Base-by-base conservation (phyloP, 108 stramenopile genomes). In the Skeletonema tropicum region DNA sequence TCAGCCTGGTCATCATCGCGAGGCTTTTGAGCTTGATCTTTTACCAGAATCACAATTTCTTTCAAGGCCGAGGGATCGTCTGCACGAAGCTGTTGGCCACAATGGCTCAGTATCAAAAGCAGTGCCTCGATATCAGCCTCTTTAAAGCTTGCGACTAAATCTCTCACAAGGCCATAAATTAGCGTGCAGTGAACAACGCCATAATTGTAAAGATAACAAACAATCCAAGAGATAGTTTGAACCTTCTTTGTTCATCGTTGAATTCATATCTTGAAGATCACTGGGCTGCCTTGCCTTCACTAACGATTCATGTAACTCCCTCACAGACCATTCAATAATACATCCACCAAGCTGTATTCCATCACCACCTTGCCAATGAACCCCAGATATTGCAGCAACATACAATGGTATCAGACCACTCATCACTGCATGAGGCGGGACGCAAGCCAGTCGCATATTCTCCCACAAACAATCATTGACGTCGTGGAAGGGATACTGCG, bases 141-240 rank as follows among this genome's bases (percentile, higher is more conserved):
- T 1, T 82, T 70, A 59, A 96, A 96, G 60, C 76, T 84, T 48
- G 81, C 80, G 42, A 98, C 90, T 1, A 98, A 89, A 49, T 92
- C 77, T 26, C 96, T 86, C 64, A 98, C 83, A 6, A 97, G 68
- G 63, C 95, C 97, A 60, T 96, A 97, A 49, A 98, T 88, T 11
- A 98, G 86, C 3, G 92, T 77, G 70, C 92, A 95, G 66, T 97
- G 94, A 52, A 95, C 87, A 49, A 97, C 79, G 49, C 79, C 81
- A 70, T 91, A 97, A 64, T 95, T 96, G 90, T 96, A 97, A 9
- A 98, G 80, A 72, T 97, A 98, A 63, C 93, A 96, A 14, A 98
- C 74, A 38, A 97, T n/a, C 69, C 64, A 98, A 82, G 25, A 94
- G 81, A 29, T 92, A 67, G 72, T 98, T 98, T 26, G 86, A 79